phyloP scores from a whole-genome alignment of 164 flowering plant species.

The Protea cynaroides region DNA sequence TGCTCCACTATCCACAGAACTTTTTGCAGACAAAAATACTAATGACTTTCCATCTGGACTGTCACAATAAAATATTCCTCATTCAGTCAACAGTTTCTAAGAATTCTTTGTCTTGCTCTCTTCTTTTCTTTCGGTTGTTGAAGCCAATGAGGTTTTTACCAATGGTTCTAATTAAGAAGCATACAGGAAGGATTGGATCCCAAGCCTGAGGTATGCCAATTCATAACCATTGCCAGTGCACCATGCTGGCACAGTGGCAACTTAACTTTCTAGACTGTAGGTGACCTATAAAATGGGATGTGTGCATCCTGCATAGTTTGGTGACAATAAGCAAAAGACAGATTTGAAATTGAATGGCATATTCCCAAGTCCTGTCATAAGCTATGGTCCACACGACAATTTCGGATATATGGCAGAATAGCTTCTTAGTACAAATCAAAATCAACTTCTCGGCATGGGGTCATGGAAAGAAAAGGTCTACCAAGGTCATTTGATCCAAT shows the following conservation, averaged over 20 bases:
- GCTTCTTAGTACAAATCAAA: too few relatives aligned
- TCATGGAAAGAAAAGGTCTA: too few relatives aligned
- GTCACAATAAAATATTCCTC: constrained; percentile 15
- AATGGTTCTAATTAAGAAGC: not conserved
- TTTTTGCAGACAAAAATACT: constrained; percentile 70
- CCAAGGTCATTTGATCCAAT: not conserved
- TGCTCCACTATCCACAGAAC: constrained; percentile 80
- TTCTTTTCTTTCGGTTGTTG: too few relatives aligned
- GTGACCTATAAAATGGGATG: not conserved
- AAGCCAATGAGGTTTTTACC: not conserved
- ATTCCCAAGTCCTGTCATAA: not conserved
- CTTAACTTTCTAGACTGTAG: too few relatives aligned
- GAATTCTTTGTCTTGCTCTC: too few relatives aligned
- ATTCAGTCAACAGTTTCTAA: constrained; percentile 6
- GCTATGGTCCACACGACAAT: not conserved
- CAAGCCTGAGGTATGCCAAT: too few relatives aligned
- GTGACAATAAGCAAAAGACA: too few relatives aligned
- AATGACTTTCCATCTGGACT: constrained; percentile 89
- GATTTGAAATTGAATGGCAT: not conserved
- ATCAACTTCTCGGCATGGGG: too few relatives aligned
- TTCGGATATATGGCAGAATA: not conserved
- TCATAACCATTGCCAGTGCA: too few relatives aligned
- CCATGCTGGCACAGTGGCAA: not conserved
- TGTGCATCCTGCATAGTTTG: not conserved
- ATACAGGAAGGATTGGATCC: too few relatives aligned